Conservation (phyloP, 1,139 yeast species). For the Pichia terricola region DNA sequence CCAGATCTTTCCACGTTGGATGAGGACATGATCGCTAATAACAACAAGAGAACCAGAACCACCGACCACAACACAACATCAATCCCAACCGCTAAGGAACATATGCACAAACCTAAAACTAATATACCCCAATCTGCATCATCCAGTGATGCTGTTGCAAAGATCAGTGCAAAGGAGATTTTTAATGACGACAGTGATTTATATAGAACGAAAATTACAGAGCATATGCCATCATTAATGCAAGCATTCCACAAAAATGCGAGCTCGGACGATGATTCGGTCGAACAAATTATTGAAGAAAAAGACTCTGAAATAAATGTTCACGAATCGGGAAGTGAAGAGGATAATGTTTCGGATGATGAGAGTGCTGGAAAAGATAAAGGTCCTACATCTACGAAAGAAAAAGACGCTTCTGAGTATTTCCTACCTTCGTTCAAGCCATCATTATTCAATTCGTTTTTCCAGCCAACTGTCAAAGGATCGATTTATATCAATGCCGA, state of each 20-base stretch:
- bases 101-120: not conserved
- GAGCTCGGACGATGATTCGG: slow-evolving; percentile 17
- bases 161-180: slow-evolving; percentile 8
- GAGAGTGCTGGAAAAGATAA: not conserved
- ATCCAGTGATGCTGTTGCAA: not conserved
- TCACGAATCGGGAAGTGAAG: not conserved
- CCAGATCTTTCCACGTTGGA: not conserved
- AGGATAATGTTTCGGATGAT: too few relatives aligned
- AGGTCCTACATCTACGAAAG: not conserved
- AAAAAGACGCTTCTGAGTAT: not conserved
- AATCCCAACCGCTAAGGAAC: not conserved
- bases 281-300: not conserved
- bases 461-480: slow-evolving; percentile 17
- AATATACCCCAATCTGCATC: not conserved
- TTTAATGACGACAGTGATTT: slow-evolving; percentile 9
- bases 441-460: slow-evolving; percentile 19
- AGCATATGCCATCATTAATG: slow-evolving; percentile 48
- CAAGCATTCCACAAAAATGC: slow-evolving; percentile 36
- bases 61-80: not conserved
- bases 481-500: slow-evolving; percentile 15
- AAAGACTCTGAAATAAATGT: not conserved
- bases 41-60: not conserved
- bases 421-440: slow-evolving; percentile 13
- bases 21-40: not conserved
- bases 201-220: slow-evolving; percentile 38